Evolutionary conservation across 176 grass and related monocot species (phyloP).

Genomic region (Aegilops umbellulata): DNA sequence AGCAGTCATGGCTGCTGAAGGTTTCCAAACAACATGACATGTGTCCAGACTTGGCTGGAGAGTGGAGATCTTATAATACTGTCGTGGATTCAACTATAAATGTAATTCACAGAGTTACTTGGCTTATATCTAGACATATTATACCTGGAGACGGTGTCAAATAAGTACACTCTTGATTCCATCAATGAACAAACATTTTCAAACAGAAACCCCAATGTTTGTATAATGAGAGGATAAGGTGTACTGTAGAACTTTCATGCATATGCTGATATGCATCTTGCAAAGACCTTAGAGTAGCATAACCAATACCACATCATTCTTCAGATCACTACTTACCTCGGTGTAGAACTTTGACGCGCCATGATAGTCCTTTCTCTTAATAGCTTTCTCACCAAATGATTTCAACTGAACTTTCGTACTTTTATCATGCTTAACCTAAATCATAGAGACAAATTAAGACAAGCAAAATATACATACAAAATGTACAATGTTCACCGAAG

Average conservation of each 20-base stretch:
- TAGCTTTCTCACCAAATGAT: conserved; percentile 18
- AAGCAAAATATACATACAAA: background rate
- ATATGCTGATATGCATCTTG: background rate
- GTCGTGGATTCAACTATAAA: background rate
- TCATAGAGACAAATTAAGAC: background rate
- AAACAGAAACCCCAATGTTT: background rate
- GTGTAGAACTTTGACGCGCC: conserved; percentile 1
- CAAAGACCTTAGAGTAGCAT: background rate
- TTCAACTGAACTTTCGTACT: background rate
- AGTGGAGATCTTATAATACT: background rate
- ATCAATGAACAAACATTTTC: background rate
- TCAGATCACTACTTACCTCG: background rate
- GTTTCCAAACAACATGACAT: background rate
- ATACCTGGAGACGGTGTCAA: background rate
- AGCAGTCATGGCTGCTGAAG: background rate
- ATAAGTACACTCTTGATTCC: background rate
- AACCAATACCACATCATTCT: background rate
- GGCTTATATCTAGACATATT: background rate
- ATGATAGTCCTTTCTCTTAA: conserved; percentile 26
- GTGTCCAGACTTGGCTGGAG: background rate
- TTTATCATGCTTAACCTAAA: conserved; percentile 6
- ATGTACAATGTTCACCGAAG: background rate
- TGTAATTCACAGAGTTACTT: background rate
- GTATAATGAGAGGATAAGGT: background rate
- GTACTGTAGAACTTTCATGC: background rate